Conservation (phyloP, 1,139 yeast genomes). For the Nakaseomyces glabratus region DNA sequence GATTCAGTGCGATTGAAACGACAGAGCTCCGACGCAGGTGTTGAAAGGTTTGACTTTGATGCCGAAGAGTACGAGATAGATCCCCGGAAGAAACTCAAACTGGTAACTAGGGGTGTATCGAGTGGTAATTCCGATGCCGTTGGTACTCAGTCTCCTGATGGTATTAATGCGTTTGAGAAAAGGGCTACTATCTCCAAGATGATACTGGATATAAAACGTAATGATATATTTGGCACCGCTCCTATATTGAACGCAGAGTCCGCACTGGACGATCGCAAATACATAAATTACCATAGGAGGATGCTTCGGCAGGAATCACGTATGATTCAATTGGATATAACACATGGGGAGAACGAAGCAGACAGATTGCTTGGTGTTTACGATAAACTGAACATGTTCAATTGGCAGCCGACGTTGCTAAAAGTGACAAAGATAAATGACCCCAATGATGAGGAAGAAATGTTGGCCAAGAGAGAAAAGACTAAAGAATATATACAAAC, state of each 20-base stretch:
- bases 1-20: too few relatives aligned
- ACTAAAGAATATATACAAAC: constrained; percentile 45
- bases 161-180: constrained; percentile 9
- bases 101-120: constrained; percentile 10
- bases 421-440: constrained; percentile 47
- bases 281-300: constrained; percentile 44
- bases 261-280: constrained; percentile 40
- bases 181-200: constrained; percentile 16
- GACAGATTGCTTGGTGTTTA: constrained; percentile 23
- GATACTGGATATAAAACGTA: constrained; percentile 16
- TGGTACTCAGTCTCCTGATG: neutral
- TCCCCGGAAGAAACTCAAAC: constrained; percentile 12
- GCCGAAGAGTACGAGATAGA: constrained; percentile 21
- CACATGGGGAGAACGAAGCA: constrained; percentile 42
- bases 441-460: constrained; percentile 39
- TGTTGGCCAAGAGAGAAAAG: constrained; percentile 40
- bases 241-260: constrained; percentile 19
- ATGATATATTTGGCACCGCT: constrained; percentile 8
- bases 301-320: constrained; percentile 62
- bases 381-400: constrained; percentile 39
- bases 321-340: constrained; percentile 51
- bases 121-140: neutral
- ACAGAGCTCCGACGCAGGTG: neutral
- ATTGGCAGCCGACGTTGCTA: constrained; percentile 48
- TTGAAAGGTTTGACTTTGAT: constrained; percentile 26